Evolutionary conservation across 306 rosid species (phyloP).

Genomic region (Prunus kanzakura): DNA sequence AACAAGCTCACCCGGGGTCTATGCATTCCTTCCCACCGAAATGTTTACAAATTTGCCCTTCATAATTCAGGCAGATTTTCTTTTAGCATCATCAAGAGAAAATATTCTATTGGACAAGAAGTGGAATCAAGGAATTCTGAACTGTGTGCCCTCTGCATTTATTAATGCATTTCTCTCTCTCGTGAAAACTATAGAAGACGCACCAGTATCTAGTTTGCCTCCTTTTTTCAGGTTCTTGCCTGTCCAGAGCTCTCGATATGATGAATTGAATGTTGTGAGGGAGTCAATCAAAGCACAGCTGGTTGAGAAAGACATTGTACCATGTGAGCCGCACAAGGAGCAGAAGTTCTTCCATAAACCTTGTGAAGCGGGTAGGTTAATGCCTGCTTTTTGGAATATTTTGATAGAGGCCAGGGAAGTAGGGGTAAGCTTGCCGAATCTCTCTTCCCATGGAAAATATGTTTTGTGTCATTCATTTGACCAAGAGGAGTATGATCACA

Average conservation of each 20-base stretch:
- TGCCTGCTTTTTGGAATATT: conserved; percentile 58
- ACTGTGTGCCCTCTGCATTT: conserved; percentile 60
- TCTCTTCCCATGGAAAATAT: conserved; percentile 52
- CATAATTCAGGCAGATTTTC: conserved; percentile 75
- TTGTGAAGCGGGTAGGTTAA: conserved; percentile 49
- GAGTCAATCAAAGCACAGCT: conserved; percentile 42
- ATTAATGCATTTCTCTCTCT: conserved; percentile 52
- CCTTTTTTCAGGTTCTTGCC: conserved; percentile 56
- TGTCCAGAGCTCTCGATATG: conserved; percentile 28
- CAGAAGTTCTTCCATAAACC: conserved; percentile 70
- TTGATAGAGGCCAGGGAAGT: conserved; percentile 35
- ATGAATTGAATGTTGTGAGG: conserved; percentile 46
- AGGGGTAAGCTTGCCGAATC: conserved; percentile 38
- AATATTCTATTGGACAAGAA: conserved; percentile 55
- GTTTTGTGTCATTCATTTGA: conserved; percentile 58
- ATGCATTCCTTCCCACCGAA: conserved; percentile 74
- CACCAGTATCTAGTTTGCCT: conserved; percentile 47
- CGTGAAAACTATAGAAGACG: conserved; percentile 31
- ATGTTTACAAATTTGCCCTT: conserved; percentile 76
- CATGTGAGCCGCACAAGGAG: conserved; percentile 45
- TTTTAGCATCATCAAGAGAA: conserved; percentile 73
- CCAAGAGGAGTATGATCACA: conserved; percentile 27
- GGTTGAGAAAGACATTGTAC: conserved; percentile 45
- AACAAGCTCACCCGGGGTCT: conserved; percentile 49
- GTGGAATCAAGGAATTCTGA: conserved; percentile 81